Percentiles rank a stretch among this genome's conserved stretches.
Conservation (phyloP, 441 rosid genomes). For the Biscutella laevigata region DNA sequence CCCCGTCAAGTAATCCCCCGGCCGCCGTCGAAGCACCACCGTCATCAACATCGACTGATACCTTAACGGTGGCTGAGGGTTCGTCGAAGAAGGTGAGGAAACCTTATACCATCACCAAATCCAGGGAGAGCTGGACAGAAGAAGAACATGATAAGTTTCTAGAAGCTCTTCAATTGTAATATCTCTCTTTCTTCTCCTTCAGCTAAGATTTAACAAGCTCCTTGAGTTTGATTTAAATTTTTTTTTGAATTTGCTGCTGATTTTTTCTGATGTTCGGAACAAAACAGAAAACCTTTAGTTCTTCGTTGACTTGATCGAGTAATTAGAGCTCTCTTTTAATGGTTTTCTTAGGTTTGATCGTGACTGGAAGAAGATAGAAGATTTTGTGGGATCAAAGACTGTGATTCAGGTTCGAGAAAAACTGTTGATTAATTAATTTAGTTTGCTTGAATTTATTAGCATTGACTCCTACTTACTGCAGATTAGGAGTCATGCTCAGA, state of each 20-base stretch:
- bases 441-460: no score
- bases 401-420: slow-evolving; percentile 51
- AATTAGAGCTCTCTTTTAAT: no score
- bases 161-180: slow-evolving; percentile 53
- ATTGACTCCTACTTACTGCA: slow-evolving; percentile 1
- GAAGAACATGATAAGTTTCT: slow-evolving; percentile 58
- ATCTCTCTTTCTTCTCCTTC: no score
- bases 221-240: no score
- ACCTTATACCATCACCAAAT: slow-evolving; percentile 59
- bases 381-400: slow-evolving; percentile 65
- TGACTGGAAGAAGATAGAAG: slow-evolving; percentile 73
- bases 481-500: slow-evolving; percentile 75
- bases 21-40: slow-evolving; percentile 23
- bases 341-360: slow-evolving; percentile 51
- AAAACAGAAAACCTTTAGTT: no score
- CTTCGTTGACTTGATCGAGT: no score
- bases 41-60: slow-evolving; percentile 23
- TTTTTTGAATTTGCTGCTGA: background rate
- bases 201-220: no score
- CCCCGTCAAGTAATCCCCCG: slow-evolving; percentile 31
- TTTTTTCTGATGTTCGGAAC: no score
- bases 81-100: slow-evolving; percentile 47
- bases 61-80: slow-evolving; percentile 18
- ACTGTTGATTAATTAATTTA: background rate
- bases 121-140: slow-evolving; percentile 65